Conservation (phyloP, 129 eudicot genomes). For the sunflower (Helianthus annuus) region HanXRQr2.0-SUNRISE NC_035439.2:142405085-142405584, state of each 20-base stretch:
- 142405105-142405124: background rate
- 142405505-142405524: constrained; percentile 38
- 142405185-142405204: background rate
- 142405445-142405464: constrained; percentile 65
- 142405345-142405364: constrained; percentile 40
- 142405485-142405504: constrained; percentile 44
- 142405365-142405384: constrained; percentile 15
- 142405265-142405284: background rate
- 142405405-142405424: constrained; percentile 57
- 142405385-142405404: constrained; percentile 63
- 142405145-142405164: too few species aligned
- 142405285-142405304: constrained; percentile 2
- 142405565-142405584: constrained; percentile 85
- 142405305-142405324: constrained; percentile 34
- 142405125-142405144: too few species aligned
- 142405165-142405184: background rate
- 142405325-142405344: constrained; percentile 37
- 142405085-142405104: background rate
- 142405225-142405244: constrained; percentile 14
- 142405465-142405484: constrained; percentile 61
- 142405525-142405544: constrained; percentile 55
- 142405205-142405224: constrained; percentile 1
- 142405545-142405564: constrained; percentile 80
- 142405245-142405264: background rate
- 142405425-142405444: constrained; percentile 81